Conservation (phyloP, 2,329 filamentous ascomycete species). For the Fusarium hostae region DNA sequence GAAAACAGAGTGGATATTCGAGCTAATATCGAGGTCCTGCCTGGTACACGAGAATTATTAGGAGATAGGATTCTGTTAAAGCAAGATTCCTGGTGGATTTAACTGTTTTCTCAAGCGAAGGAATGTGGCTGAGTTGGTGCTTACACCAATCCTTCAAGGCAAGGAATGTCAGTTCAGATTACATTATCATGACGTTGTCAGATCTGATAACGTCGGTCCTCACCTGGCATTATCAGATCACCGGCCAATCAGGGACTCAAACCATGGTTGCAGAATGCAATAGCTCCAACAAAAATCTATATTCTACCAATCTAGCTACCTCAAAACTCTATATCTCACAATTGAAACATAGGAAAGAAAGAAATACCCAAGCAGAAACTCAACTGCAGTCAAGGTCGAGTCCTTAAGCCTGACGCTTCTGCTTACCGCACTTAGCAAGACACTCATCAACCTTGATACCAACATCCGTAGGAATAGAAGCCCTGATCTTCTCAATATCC, state of each 20-base stretch:
- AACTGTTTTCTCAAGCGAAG: neutral
- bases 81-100: neutral
- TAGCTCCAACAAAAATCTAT: neutral
- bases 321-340: neutral
- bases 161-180: neutral
- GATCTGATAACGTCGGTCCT: neutral
- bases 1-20: neutral
- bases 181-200: neutral
- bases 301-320: neutral
- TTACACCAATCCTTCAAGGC: neutral
- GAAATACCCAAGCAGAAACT: neutral
- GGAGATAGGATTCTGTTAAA: neutral
- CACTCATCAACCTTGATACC: slow-evolving; percentile 64
- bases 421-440: slow-evolving; percentile 48
- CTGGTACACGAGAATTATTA: neutral
- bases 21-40: neutral
- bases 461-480: slow-evolving; percentile 55
- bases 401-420: slow-evolving; percentile 52
- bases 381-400: neutral
- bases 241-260: neutral
- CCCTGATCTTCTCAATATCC: slow-evolving; percentile 57
- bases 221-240: neutral
- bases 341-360: neutral
- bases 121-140: neutral
- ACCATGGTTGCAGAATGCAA: neutral